These are phyloP conservation scores for Papiliotrema terrestris DNA, from an alignment of 1,284 basidiomycete genomes.

Conservation along the genomic window DNA sequence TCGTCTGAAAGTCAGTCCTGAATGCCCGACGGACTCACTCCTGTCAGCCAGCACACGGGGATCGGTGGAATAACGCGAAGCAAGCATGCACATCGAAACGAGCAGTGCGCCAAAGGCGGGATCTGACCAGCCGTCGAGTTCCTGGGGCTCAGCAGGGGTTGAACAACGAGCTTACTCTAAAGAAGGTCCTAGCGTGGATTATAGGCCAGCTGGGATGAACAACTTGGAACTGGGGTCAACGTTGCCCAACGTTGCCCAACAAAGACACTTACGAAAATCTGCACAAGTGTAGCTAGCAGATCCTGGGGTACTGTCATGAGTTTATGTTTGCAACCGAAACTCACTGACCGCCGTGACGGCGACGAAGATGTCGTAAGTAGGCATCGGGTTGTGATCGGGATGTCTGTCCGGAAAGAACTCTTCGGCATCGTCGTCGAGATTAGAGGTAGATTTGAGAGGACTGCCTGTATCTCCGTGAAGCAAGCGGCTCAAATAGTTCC, in stretches of 20 bases:
- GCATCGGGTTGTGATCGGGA: not conserved
- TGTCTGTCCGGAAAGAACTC: not conserved
- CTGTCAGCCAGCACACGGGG: not conserved
- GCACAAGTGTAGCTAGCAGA: not conserved
- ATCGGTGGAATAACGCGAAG: constrained; percentile 1
- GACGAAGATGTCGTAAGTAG: constrained; percentile 1
- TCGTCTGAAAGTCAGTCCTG: not conserved
- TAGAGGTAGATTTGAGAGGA: not conserved
- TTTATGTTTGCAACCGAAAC: not conserved
- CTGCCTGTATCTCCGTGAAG: not conserved
- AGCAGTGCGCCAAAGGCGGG: not conserved
- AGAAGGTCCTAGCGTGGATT: constrained; percentile 1
- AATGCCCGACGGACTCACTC: not conserved
- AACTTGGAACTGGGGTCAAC: not conserved
- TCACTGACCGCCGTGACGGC: constrained; percentile 4
- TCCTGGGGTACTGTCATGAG: constrained; percentile 1
- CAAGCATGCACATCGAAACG: constrained; percentile 2
- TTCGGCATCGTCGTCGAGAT: not conserved
- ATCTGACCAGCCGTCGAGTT: constrained; percentile 3
- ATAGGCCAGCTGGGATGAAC: constrained; percentile 4
- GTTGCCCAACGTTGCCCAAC: too few relatives aligned
- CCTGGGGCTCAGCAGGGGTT: not conserved
- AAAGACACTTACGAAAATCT: not conserved
- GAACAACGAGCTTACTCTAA: not conserved
- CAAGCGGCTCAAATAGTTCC: constrained; percentile 1